Percentiles rank a stretch among this genome's conserved stretches.
Evolutionary conservation across 345 rosid species (phyloP).

Genomic region (Brassica juncea): DNA sequence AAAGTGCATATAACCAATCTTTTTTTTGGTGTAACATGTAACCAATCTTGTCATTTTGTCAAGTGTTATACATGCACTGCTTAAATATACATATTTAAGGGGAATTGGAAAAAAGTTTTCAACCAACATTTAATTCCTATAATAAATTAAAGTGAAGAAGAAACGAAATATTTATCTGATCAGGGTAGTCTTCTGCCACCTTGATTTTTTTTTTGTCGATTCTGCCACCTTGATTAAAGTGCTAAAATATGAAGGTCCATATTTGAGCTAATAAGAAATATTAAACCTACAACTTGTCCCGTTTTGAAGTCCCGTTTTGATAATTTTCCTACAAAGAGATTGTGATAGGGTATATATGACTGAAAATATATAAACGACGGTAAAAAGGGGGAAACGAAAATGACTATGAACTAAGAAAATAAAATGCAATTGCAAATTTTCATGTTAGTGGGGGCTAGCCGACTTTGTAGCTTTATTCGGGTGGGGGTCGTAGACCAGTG

Average conservation of each 20-base stretch:
- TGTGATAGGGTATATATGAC: too few relatives aligned
- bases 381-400: background rate
- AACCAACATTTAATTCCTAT: background rate
- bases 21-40: background rate
- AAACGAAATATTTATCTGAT: background rate
- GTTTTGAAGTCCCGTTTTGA: too few relatives aligned
- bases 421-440: background rate
- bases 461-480: conserved; percentile 7
- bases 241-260: background rate
- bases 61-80: background rate
- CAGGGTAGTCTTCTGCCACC: background rate
- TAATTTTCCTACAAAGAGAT: background rate
- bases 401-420: background rate
- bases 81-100: background rate
- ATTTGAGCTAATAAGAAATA: background rate
- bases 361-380: background rate
- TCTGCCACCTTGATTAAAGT: too few relatives aligned
- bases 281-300: background rate
- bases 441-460: conserved; percentile 16
- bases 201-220: background rate
- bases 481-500: background rate
- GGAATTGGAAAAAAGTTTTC: background rate
- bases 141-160: background rate
- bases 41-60: background rate
- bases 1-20: background rate